Conservation (phyloP, 129 eudicot species). For the Tanacetum coccineum region DNA sequence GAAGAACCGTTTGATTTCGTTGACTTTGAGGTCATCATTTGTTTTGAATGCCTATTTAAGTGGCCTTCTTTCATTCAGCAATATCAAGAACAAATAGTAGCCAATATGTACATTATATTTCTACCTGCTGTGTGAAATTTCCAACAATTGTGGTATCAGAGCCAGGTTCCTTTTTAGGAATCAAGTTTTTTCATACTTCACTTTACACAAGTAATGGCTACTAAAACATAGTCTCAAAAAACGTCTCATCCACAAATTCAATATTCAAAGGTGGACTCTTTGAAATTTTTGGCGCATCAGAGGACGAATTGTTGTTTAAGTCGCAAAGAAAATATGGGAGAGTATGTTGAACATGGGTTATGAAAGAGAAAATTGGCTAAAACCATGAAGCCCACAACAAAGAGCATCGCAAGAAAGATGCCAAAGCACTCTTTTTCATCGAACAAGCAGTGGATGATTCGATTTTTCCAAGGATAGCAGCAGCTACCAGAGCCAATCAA, state of each 20-base stretch:
- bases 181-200: too few relatives aligned
- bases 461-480: slow-evolving; percentile 4
- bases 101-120: too few relatives aligned
- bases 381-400: background rate
- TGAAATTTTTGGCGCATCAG: background rate
- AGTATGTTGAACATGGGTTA: background rate
- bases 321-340: background rate
- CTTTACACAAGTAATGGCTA: background rate
- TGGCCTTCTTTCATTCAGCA: too few relatives aligned
- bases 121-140: too few relatives aligned
- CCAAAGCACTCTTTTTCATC: slow-evolving; percentile 13
- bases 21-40: too few relatives aligned
- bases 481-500: slow-evolving; percentile 1
- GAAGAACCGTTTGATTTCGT: too few relatives aligned
- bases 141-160: too few relatives aligned
- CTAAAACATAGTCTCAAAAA: background rate
- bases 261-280: background rate
- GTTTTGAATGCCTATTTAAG: too few relatives aligned
- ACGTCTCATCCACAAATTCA: background rate
- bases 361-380: background rate
- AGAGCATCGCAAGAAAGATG: slow-evolving; percentile 6
- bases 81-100: too few relatives aligned
- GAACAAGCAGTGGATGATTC: slow-evolving; percentile 1
- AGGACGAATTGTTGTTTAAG: background rate
- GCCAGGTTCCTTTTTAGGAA: too few relatives aligned